Evolutionary conservation across 148 eudicot genomes (phyloP).

Genomic region (Suaeda aralocaspica): DNA sequence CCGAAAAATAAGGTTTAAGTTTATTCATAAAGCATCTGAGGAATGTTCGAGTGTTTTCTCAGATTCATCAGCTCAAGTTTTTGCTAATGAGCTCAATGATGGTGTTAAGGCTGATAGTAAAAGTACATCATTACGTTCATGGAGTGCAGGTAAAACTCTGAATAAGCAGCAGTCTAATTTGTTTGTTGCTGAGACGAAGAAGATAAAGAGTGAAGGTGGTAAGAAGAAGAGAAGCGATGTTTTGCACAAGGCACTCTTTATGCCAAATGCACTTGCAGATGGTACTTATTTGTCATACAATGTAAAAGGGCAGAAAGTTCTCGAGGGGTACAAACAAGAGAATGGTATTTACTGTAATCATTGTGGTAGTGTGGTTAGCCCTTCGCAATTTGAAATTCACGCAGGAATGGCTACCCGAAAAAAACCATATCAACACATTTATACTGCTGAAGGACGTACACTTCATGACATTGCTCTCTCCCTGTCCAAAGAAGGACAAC

Average conservation of each 20-base stretch:
- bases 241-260: slow-evolving; percentile 69
- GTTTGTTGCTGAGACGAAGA: slow-evolving; percentile 27
- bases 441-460: slow-evolving; percentile 53
- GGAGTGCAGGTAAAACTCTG: slow-evolving; percentile 4
- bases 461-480: slow-evolving; percentile 85
- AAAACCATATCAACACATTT: slow-evolving; percentile 87
- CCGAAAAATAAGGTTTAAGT: background rate
- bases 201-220: slow-evolving; percentile 39
- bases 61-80: background rate
- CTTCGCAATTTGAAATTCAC: slow-evolving; percentile 94
- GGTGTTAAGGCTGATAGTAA: background rate
- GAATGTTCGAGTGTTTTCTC: background rate
- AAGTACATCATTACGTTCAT: background rate
- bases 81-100: background rate
- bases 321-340: slow-evolving; percentile 73
- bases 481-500: slow-evolving; percentile 55
- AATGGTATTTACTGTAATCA: slow-evolving; percentile 82
- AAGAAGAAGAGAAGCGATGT: slow-evolving; percentile 68
- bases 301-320: slow-evolving; percentile 71
- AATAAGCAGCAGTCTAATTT: slow-evolving; percentile 19
- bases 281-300: slow-evolving; percentile 79
- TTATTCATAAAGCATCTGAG: background rate
- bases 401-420: slow-evolving; percentile 90
- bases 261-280: slow-evolving; percentile 88
- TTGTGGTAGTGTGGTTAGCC: slow-evolving; percentile 78